phyloP scores from a whole-genome alignment of 2,329 filamentous ascomycete species.

The Xylariaceae sp. region DNA sequence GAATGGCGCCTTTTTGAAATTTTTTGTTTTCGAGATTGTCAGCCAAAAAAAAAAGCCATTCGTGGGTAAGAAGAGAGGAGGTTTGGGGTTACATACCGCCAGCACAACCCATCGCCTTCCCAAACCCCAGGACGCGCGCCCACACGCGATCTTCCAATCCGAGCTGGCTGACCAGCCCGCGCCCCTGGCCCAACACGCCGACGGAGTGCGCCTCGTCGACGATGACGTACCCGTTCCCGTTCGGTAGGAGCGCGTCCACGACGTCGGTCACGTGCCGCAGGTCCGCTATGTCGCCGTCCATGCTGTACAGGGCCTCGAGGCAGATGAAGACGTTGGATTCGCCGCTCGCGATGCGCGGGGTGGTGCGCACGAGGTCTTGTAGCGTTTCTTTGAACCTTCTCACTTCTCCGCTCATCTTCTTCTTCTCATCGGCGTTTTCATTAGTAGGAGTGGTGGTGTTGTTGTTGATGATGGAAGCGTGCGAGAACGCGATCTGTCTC shows the following conservation, averaged over 20 bases:
- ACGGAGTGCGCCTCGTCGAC: slow-evolving; percentile 66
- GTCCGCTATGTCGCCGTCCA: slow-evolving; percentile 72
- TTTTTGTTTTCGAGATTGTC: too few species aligned
- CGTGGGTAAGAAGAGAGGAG: too few species aligned
- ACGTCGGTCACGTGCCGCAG: slow-evolving; percentile 54
- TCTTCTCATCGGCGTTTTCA: too few species aligned
- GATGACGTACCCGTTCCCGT: slow-evolving; percentile 55
- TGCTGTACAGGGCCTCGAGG: slow-evolving; percentile 70
- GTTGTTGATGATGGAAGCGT: slow-evolving; percentile 51
- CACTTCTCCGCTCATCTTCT: not conserved
- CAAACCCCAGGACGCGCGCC: slow-evolving; percentile 59
- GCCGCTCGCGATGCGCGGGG: slow-evolving; percentile 10
- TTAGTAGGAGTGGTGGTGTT: too few species aligned
- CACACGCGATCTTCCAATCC: slow-evolving; percentile 52
- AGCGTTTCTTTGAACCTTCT: slow-evolving; percentile 28
- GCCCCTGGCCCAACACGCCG: slow-evolving; percentile 53
- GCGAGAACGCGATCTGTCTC: slow-evolving; percentile 45
- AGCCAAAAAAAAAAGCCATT: too few species aligned
- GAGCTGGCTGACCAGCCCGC: slow-evolving; percentile 52
- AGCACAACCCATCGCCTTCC: slow-evolving; percentile 61
- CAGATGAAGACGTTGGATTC: slow-evolving; percentile 58
- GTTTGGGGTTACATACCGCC: slow-evolving; percentile 64
- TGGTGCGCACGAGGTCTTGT: slow-evolving; percentile 17
- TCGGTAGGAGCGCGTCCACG: slow-evolving; percentile 50
- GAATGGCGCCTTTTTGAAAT: slow-evolving; percentile 56